Conservation (phyloP, 495 filamentous ascomycete species). For the Lepidopterella palustris region DNA sequence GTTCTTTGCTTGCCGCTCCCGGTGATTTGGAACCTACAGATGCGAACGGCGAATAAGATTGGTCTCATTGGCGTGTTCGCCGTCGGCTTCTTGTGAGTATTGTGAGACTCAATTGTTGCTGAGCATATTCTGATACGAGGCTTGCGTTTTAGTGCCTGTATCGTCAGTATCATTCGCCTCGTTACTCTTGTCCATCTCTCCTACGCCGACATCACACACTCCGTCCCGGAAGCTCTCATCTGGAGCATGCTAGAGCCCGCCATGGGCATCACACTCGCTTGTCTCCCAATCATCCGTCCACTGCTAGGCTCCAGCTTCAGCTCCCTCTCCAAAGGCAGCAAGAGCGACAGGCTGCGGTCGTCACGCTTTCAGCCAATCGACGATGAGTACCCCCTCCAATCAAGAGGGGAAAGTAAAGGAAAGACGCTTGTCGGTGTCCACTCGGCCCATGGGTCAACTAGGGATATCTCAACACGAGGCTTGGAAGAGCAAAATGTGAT, state of each 20-base stretch:
- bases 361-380: too few species aligned
- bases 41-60: conserved; percentile 5
- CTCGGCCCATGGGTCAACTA: too few species aligned
- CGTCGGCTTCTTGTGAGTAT: conserved; percentile 4
- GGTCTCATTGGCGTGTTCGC: not conserved
- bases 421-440: too few species aligned
- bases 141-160: conserved; percentile 5
- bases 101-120: too few species aligned
- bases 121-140: too few species aligned
- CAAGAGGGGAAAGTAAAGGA: too few species aligned
- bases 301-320: conserved; percentile 2
- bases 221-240: conserved; percentile 5
- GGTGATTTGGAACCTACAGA: conserved; percentile 10
- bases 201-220: conserved; percentile 15
- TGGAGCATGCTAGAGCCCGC: conserved; percentile 20
- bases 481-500: too few species aligned
- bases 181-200: not conserved
- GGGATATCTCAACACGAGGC: too few species aligned
- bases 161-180: conserved; percentile 16
- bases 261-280: conserved; percentile 16
- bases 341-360: too few species aligned
- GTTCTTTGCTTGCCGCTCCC: conserved; percentile 3
- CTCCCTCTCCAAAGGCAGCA: too few species aligned
- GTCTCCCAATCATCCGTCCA: conserved; percentile 14
- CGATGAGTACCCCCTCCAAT: too few species aligned